A percentile compares a stretch with the other conserved stretches of the same genome.
Evolutionary conservation across 139 green algal genomes (phyloP).

Genomic region (Mesostigma viride): DNA sequence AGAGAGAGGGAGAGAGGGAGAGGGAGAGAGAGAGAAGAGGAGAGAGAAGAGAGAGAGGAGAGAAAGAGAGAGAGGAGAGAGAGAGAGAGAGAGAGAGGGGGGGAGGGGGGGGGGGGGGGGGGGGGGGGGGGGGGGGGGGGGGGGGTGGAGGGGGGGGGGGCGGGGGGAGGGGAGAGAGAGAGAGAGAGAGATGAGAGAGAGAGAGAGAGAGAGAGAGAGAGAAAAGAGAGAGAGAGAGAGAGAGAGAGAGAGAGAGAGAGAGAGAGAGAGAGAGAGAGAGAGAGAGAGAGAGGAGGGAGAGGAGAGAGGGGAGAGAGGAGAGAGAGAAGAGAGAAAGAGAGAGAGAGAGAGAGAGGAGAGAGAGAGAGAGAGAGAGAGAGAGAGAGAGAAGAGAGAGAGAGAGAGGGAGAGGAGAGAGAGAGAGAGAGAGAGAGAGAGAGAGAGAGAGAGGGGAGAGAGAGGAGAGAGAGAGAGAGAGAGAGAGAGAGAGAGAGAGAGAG

Average conservation of each 20-base stretch:
- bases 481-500: slow-evolving; percentile 3
- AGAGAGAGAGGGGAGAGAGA: not conserved
- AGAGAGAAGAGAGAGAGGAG: slow-evolving; percentile 4
- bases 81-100: not conserved
- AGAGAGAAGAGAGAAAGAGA: not conserved
- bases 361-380: slow-evolving; percentile 13
- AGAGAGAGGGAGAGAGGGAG: slow-evolving; percentile 5
- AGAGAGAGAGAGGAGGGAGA: slow-evolving; percentile 7
- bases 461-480: not conserved
- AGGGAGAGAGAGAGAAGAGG: slow-evolving; percentile 7
- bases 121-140: too few relatives aligned
- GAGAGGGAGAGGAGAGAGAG: not conserved
- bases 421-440: not conserved
- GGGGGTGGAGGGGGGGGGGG: too few relatives aligned
- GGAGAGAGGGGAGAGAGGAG: not conserved
- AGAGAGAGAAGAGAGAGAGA: not conserved
- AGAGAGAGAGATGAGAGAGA: too few relatives aligned
- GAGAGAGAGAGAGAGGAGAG: slow-evolving; percentile 12
- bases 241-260: slow-evolving; percentile 10
- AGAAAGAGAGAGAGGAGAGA: not conserved
- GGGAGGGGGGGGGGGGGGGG: not conserved
- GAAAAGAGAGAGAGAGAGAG: slow-evolving; percentile 11
- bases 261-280: slow-evolving; percentile 3
- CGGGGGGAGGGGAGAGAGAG: not conserved
- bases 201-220: slow-evolving; percentile 1